Base-by-base conservation (phyloP, 2,329 filamentous ascomycete species). In the Scedosporium aurantiacum region DNA sequence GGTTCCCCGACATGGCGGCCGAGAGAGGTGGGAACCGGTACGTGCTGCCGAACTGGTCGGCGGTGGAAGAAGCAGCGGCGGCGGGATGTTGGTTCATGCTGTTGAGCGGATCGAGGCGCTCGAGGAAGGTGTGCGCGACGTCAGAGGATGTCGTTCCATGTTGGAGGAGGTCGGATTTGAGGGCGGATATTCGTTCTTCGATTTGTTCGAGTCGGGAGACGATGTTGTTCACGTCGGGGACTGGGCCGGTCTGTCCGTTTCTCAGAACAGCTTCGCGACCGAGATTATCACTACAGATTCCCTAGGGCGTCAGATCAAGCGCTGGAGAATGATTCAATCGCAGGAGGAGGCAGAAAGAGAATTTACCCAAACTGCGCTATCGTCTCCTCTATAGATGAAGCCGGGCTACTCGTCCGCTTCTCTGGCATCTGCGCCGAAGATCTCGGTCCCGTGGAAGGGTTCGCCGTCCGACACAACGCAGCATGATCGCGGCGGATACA, bases 401-500 rank as follows among this genome's bases (percentile, higher is more conserved):
- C 27, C 25, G 43, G 58, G 47, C 43, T 60, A 14, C 18, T 50
- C 18, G 14, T 10, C 57, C 40, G 21, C 23, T 21, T 16, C 25
- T 28, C 43, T 25, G 12, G 32, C 10, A 27, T 10, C 43, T n/a
- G 43, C 10, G 43, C 41, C 25, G 41, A 52, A 27, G 58, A 25
- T 18, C 47, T 52, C 43, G 25, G n/a, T 7, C 21, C 58, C 23
- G 10, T 43, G 3, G 58, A 27, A 25, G n/a, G 45, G 4, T 50
- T 25, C 28, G 47, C 58, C 4, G 43, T 52, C 23, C 58, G 58
- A 16, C 58, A 60, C 5, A 60, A 18, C 14, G 28, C 37, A 4
- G 47, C 45, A 21, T 60, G 58, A 7, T 60, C 58, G n/a, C 58
- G 58, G 16, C 58, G 45, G 45, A 60, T 32, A 18, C 58, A 60